These are phyloP conservation scores for Alternaria sp. DNA, from an alignment of 2,329 filamentous ascomycete genomes.

Conservation along the genomic window DNA sequence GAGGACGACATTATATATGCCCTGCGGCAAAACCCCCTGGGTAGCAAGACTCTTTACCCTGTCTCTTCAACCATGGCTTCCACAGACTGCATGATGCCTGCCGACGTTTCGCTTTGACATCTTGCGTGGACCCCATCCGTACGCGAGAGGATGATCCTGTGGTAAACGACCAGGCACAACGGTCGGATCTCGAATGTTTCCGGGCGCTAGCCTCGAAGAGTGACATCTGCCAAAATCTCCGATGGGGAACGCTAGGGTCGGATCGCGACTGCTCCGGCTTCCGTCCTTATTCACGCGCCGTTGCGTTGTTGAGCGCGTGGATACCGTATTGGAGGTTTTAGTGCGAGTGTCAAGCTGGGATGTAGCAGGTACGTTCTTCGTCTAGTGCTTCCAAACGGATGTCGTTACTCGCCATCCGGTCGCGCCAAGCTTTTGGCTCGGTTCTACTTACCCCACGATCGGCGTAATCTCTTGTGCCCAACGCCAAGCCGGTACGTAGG, in stretches of 20 bases:
- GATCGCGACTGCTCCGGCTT: background rate
- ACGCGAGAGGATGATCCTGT: background rate
- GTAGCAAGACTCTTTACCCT: no score
- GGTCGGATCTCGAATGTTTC: background rate
- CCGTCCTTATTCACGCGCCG: background rate
- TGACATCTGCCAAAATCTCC: background rate
- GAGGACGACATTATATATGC: background rate
- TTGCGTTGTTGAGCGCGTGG: background rate
- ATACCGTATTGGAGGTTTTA: background rate
- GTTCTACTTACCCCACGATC: background rate
- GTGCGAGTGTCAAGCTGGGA: background rate
- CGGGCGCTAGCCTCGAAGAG: background rate
- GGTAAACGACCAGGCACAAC: background rate
- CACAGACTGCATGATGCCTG: background rate
- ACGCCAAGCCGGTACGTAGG: background rate
- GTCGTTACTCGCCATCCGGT: background rate
- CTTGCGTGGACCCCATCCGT: background rate
- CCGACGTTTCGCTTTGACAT: background rate
- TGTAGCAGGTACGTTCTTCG: background rate
- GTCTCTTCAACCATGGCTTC: background rate
- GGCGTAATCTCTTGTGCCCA: background rate
- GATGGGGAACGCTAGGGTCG: slow-evolving; percentile 32
- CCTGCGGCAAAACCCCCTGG: background rate
- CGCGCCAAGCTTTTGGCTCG: background rate
- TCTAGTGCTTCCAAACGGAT: background rate